Conservation (phyloP, 257 asterid species). For the Ilex asprella region DNA sequence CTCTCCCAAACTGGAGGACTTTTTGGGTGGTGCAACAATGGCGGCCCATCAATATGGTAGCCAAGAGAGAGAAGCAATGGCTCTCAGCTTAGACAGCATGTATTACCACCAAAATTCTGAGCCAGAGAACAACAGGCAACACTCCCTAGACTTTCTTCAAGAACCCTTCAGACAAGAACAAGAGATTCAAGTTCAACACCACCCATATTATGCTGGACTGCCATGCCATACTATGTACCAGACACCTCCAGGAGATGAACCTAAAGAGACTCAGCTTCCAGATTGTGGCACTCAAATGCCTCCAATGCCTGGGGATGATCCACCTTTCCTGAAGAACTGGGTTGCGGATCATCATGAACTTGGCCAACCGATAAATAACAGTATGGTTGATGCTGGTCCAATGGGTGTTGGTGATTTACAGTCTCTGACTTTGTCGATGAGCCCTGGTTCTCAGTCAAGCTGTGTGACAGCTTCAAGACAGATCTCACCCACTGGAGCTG, state of each 20-base stretch:
- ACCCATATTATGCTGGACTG: slow-evolving; percentile 32
- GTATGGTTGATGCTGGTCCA: slow-evolving; percentile 16
- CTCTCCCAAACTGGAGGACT: slow-evolving; percentile 77
- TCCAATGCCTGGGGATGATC: slow-evolving; percentile 32
- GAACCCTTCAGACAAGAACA: slow-evolving; percentile 22
- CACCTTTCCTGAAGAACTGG: slow-evolving; percentile 46
- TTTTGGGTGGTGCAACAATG: slow-evolving; percentile 63
- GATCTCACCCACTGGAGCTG: slow-evolving; percentile 41
- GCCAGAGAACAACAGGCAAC: slow-evolving; percentile 10
- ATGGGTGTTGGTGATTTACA: slow-evolving; percentile 39
- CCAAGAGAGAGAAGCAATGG: slow-evolving; percentile 41
- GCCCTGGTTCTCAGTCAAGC: slow-evolving; percentile 83
- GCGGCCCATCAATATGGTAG: slow-evolving; percentile 28
- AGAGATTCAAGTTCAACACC: slow-evolving; percentile 15
- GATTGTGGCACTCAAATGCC: slow-evolving; percentile 21
- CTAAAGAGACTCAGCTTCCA: slow-evolving; percentile 14
- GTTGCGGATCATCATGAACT: slow-evolving; percentile 37
- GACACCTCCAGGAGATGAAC: slow-evolving; percentile 4
- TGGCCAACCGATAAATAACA: slow-evolving; percentile 22
- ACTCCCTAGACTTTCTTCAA: slow-evolving; percentile 11
- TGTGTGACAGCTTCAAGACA: slow-evolving; percentile 59
- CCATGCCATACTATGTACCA: neutral
- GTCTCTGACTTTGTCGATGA: slow-evolving; percentile 65
- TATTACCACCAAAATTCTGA: slow-evolving; percentile 37
- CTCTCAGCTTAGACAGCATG: slow-evolving; percentile 40